Base-by-base conservation (phyloP, 495 filamentous ascomycete species). In the Parathielavia appendiculata region DNA sequence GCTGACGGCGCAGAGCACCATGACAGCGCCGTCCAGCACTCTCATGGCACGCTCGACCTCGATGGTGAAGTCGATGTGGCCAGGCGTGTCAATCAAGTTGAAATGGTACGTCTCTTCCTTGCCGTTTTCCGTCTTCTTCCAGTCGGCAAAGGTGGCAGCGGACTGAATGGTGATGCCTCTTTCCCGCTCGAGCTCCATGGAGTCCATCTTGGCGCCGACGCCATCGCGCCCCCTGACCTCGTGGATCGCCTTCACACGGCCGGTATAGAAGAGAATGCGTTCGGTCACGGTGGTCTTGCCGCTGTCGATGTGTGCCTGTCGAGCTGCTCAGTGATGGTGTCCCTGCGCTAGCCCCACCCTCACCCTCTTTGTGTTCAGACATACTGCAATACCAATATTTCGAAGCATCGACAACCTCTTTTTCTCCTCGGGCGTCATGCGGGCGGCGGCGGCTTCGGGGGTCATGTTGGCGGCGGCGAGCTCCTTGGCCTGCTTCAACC, bases 101-200 rank as follows among this genome's bases (percentile, higher is more conserved):
- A 99, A 83, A 69, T 99, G 92, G 74, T 96, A 99, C 56, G 83
- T 89, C 70, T 95, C 86, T 9, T 97, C 88, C 65, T 87, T 78
- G 39, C 88, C 84, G 63, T 90, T 73, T 60, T 84, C 78, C 48
- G 76, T 71, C 81, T 96, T 97, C 57, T 88, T 73, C 95, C 95
- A 99, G 75, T 99, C 91, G 75, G 91, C 95, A 72, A 95, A 99
- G 2, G 93, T 98, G 22, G 93, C 93, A 41, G 93, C 93, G 54
- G 91, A 96, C 76, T 98, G 92, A 62, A 98, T 98, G 56, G 93
- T 98, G 70, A 98, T 98, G 69, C 93, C 93, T 79, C 97, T 93
- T 69, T 98, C 93, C 69, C 93, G 81, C 73, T 99, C 95, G 61
- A 99, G 75, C 50, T 97, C 95, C 95, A 99, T 99, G 10, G 91